Percentiles rank a stretch among this genome's conserved stretches.
phyloP scores from a whole-genome alignment of 208 protist species.

The Blastocrithidia nonstop region DNA sequence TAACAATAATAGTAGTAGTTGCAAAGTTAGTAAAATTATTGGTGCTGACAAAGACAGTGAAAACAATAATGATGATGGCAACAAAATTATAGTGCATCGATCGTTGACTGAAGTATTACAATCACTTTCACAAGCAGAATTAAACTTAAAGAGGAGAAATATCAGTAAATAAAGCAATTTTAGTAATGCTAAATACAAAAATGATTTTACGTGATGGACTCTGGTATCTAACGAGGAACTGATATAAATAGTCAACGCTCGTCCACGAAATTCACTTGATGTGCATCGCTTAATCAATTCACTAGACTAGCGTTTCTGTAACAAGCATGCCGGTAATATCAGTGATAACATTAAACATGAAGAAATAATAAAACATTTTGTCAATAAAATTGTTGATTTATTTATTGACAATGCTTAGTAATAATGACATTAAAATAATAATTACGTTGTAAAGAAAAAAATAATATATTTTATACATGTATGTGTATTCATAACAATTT shows the following conservation, averaged over 20 bases:
- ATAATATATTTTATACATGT: not conserved
- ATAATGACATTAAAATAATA: slow-evolving; percentile 3
- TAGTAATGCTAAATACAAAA: too few species aligned
- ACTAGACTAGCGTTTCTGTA: slow-evolving; percentile 16
- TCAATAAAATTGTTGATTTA: slow-evolving; percentile 21
- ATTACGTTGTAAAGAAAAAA: not conserved
- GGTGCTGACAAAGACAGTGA: too few species aligned
- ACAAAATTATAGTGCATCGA: too few species aligned
- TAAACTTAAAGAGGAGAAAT: too few species aligned
- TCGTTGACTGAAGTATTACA: too few species aligned
- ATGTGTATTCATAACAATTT: not conserved
- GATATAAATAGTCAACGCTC: slow-evolving; percentile 33
- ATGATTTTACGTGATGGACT: not conserved
- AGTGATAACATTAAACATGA: too few species aligned
- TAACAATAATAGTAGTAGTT: too few species aligned
- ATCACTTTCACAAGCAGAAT: too few species aligned
- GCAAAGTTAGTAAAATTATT: too few species aligned
- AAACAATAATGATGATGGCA: too few species aligned
- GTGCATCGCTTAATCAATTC: slow-evolving; percentile 52
- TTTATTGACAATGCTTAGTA: not conserved
- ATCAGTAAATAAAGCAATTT: too few species aligned
- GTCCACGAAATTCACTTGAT: slow-evolving; percentile 25
- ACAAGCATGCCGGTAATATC: too few species aligned
- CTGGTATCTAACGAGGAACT: slow-evolving; percentile 32
- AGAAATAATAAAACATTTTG: slow-evolving; percentile 18